phyloP scores from a whole-genome alignment of 2,329 filamentous ascomycete genomes.

The Colletotrichum salicis region DNA sequence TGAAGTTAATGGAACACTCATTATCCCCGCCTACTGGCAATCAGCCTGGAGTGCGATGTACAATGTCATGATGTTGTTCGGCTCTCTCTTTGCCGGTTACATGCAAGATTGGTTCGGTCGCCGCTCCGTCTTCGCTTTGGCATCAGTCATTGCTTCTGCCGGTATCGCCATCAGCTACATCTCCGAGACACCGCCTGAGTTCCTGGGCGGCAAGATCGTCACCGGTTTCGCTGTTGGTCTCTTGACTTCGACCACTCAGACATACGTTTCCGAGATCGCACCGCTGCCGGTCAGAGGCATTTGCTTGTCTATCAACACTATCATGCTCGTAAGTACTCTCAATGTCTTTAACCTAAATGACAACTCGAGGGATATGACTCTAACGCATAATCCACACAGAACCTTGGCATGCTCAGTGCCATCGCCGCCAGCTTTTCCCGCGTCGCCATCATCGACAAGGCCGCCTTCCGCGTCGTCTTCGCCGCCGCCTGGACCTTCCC shows the following conservation, averaged over 20 bases:
- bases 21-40: constrained; percentile 40
- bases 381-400: neutral
- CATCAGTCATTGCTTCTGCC: constrained; percentile 21
- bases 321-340: constrained; percentile 48
- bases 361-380: neutral
- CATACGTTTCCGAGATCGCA: constrained; percentile 50
- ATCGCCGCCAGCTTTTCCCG: constrained; percentile 49
- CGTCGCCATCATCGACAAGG: constrained; percentile 46
- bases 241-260: constrained; percentile 35
- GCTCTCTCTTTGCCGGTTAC: constrained; percentile 36
- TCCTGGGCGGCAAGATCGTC: constrained; percentile 39
- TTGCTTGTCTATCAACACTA: constrained; percentile 51
- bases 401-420: constrained; percentile 39
- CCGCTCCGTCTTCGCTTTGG: constrained; percentile 31
- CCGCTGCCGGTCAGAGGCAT: constrained; percentile 49
- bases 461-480: constrained; percentile 44
- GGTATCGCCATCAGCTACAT: constrained; percentile 38
- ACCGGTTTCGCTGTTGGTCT: constrained; percentile 37
- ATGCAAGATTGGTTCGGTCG: constrained; percentile 38
- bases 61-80: constrained; percentile 38
- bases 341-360: constrained; percentile 22
- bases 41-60: constrained; percentile 39
- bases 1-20: constrained; percentile 36
- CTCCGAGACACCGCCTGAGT: constrained; percentile 28
- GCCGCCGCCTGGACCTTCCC: constrained; percentile 45